These are phyloP conservation scores for Apiosordaria backusii DNA, from an alignment of 495 filamentous ascomycete species.

Conservation along the genomic window DNA sequence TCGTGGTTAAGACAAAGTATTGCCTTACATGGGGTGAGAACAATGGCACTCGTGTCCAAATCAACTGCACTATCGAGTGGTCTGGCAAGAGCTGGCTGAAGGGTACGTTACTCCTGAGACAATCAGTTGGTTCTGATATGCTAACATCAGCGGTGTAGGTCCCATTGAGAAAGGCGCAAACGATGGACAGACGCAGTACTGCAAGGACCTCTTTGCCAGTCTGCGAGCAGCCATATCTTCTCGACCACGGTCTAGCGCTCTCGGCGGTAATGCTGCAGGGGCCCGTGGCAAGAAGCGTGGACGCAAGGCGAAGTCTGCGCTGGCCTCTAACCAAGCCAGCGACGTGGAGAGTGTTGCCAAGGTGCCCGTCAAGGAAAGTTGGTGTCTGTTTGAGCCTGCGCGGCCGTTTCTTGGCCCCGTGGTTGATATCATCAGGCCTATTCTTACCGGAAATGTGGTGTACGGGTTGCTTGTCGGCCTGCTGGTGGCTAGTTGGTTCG, in stretches of 20 bases:
- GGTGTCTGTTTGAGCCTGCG: slow-evolving; percentile 79
- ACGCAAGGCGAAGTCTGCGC: slow-evolving; percentile 54
- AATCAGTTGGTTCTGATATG: not conserved
- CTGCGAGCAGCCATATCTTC: slow-evolving; percentile 70
- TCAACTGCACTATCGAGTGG: slow-evolving; percentile 92
- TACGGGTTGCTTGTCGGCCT: slow-evolving; percentile 57
- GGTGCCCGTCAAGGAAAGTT: slow-evolving; percentile 48
- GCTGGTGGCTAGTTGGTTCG: slow-evolving; percentile 55
- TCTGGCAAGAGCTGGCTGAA: slow-evolving; percentile 97
- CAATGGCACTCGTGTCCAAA: slow-evolving; percentile 76
- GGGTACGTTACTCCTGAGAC: slow-evolving; percentile 49
- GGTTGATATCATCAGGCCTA: slow-evolving; percentile 62
- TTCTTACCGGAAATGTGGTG: slow-evolving; percentile 68
- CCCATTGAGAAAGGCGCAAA: slow-evolving; percentile 95
- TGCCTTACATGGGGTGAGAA: slow-evolving; percentile 87
- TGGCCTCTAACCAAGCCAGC: slow-evolving; percentile 38
- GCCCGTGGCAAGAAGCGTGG: slow-evolving; percentile 47
- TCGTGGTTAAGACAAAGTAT: slow-evolving; percentile 87
- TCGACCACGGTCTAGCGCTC: slow-evolving; percentile 46
- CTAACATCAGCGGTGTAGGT: slow-evolving; percentile 42
- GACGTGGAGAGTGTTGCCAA: slow-evolving; percentile 46
- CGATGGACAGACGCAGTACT: slow-evolving; percentile 81
- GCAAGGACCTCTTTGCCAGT: slow-evolving; percentile 67
- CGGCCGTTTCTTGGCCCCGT: slow-evolving; percentile 67
- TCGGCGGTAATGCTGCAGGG: slow-evolving; percentile 35